Base-by-base conservation (phyloP, 441 rosid genomes). In the Pelargonium citronellum region DNA sequence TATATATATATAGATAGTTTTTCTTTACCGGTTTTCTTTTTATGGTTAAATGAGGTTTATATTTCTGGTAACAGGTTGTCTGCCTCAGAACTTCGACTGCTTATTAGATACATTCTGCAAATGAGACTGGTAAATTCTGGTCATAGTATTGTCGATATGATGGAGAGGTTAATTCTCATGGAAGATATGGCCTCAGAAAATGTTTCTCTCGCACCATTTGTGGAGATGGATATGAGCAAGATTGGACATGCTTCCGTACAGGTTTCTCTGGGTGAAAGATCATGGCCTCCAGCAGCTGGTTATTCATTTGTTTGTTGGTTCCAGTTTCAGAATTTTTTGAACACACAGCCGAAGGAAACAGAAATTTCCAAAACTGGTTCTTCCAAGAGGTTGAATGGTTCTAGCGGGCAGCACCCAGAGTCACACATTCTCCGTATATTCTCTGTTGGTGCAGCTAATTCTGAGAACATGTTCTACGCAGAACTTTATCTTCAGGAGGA, bases 231-330 rank as follows among this genome's bases (percentile, higher is more conserved):
- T 75, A 91, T 94, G 97, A 87, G 87, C 78, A 94, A 87, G 83
- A 78, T 84, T 69, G 98, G 98, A 46, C 92, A 91, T 80, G 96
- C 97, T 77, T 89, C 98, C 78, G 80, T 94, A 76, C 98, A 94
- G 86, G 98, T 88, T 62, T 89, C 98, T 72, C 78, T 94, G n/a
- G 98, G 98, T 72, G 98, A 91, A 80, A 88, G 98, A 83, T 91
- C 97, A 67, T 94, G 98, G 98, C 98, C 98, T 74, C 98, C 97
- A 75, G 97, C 96, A 66, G 98, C 96, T 75, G 98, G 98, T 64
- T 94, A 94, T 88, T 94, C 98, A 55, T 94, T 94, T 83, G 89
- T 83, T 69, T 91, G 98, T 70, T 94, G 98, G 98, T 89, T 94
- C 82, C 96, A 94, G 86, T 90, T 87, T 74, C 90, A 70, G 67